phyloP scores from a whole-genome alignment of 176 grass and related monocot genomes.

The Miscanthus lutarioriparius region DNA sequence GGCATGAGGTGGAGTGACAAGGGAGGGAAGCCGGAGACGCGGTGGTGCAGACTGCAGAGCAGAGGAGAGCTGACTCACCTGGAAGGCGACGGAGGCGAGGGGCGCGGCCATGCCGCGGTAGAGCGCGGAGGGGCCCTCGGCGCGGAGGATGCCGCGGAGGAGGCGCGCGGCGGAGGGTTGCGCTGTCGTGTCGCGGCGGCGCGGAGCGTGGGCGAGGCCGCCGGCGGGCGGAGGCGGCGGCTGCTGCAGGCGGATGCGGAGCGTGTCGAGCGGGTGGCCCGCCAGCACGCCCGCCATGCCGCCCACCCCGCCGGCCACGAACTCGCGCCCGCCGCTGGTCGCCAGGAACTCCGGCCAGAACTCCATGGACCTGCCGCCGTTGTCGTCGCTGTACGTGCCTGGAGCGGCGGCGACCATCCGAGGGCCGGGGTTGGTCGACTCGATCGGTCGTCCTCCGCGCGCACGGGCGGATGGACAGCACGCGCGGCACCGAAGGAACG shows the following conservation, averaged over 20 bases:
- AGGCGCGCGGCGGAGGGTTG: slow-evolving; percentile 48
- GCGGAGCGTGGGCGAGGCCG: neutral
- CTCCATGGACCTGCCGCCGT: slow-evolving; percentile 48
- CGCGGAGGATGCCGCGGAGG: slow-evolving; percentile 65
- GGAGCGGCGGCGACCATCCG: neutral
- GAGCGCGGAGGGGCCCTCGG: slow-evolving; percentile 83
- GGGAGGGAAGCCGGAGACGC: too few relatives aligned
- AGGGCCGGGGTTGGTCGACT: too few relatives aligned
- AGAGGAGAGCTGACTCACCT: slow-evolving; percentile 36
- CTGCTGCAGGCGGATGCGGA: slow-evolving; percentile 89
- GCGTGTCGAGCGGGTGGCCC: slow-evolving; percentile 90
- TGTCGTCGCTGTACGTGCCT: neutral
- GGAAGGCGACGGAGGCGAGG: slow-evolving; percentile 80
- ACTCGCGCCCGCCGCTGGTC: slow-evolving; percentile 76
- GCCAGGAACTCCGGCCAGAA: slow-evolving; percentile 99
- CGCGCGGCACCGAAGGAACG: too few relatives aligned
- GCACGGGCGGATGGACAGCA: too few relatives aligned
- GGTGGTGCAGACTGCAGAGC: neutral
- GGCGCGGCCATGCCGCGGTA: slow-evolving; percentile 97
- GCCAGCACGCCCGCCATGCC: slow-evolving; percentile 92
- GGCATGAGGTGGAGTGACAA: too few relatives aligned
- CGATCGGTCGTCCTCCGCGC: too few relatives aligned
- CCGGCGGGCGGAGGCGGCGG: slow-evolving; percentile 43
- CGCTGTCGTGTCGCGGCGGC: neutral
- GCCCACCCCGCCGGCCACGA: slow-evolving; percentile 77